Conservation (phyloP, 2,329 filamentous ascomycete genomes). For the Aureobasidium melanogenum region DNA sequence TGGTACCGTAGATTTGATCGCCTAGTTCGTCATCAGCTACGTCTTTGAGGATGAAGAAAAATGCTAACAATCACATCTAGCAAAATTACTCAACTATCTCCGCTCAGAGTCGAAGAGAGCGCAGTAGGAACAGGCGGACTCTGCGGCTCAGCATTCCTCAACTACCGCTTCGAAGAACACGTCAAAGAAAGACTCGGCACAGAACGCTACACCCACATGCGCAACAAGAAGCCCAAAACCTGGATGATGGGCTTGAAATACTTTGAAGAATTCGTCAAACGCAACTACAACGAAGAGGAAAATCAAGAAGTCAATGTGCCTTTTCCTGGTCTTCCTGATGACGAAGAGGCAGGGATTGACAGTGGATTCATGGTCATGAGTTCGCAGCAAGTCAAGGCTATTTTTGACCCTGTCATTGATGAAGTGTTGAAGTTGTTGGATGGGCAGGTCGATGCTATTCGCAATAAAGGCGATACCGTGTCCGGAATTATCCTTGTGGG, state of each 20-base stretch:
- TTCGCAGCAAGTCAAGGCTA: constrained; percentile 55
- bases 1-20: constrained; percentile 49
- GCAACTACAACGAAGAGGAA: constrained; percentile 73
- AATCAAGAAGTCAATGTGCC: constrained; percentile 62
- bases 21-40: not conserved
- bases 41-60: no score
- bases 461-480: constrained; percentile 32
- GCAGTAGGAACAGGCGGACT: constrained; percentile 71
- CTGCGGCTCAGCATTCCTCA: constrained; percentile 71
- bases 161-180: constrained; percentile 74
- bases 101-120: constrained; percentile 69
- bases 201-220: constrained; percentile 59
- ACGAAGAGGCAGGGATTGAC: constrained; percentile 66
- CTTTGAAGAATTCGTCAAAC: constrained; percentile 79
- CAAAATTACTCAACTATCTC: constrained; percentile 65
- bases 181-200: constrained; percentile 47
- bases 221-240: constrained; percentile 66
- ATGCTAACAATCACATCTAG: constrained; percentile 47
- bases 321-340: constrained; percentile 67
- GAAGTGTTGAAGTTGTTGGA: constrained; percentile 34
- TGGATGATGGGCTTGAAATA: constrained; percentile 68
- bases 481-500: constrained; percentile 69
- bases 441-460: constrained; percentile 37
- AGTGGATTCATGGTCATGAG: constrained; percentile 70
- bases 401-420: constrained; percentile 58